Base-by-base conservation (phyloP, 2,329 filamentous ascomycete species). In the Paecilomyces sp. region DNA sequence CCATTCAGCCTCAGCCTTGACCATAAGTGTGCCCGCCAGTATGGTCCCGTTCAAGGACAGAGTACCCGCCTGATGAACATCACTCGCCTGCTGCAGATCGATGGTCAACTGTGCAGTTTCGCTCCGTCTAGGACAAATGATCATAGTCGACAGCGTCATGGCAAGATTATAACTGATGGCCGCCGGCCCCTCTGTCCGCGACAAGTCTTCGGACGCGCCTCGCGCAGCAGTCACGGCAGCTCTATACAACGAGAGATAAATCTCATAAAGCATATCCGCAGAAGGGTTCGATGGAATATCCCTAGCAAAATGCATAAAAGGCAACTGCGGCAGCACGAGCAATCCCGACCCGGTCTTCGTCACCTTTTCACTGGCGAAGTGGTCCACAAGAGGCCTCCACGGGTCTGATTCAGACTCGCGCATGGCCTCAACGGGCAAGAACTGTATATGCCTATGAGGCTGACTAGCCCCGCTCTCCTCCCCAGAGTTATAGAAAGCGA, bases 161-260 rank as follows among this genome's bases (percentile, higher is more conserved):
- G 80, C 82, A 2, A 85, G 74, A 61, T 85, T 86, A 68, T 86
- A 85, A 68, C 81, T 84, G 54, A 85, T 80, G 0, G 75, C 74
- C 0, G 79, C 71, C 2, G 75, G 71, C 1, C 77, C 79, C 54
- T 71, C 67, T 1, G 61, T 66, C 3, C 57, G 41, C 6, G n/a
- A n/a, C 3, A n/a, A 41, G 11, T 36, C n/a, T 41, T 63, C 70
- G 5, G 71, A 67, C 2, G 33, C 36, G n/a, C 55, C 30, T 13
- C 60, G 58, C 2, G 65, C 65, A 8, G 68, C 68, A n/a, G 64
- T 63, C 2, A 78, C 68, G 0, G 75, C 71, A 1, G 73, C 68
- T 47, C 75, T 70, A 65, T 82, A 81, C 0, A 76, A 65, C 9
- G 76, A 68, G 2, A 77, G 31, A 50, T 79, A 79, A n/a, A 72